Conservation (phyloP, 352 stramenopile genomes). For the Globisporangium heterothallicum region DNA sequence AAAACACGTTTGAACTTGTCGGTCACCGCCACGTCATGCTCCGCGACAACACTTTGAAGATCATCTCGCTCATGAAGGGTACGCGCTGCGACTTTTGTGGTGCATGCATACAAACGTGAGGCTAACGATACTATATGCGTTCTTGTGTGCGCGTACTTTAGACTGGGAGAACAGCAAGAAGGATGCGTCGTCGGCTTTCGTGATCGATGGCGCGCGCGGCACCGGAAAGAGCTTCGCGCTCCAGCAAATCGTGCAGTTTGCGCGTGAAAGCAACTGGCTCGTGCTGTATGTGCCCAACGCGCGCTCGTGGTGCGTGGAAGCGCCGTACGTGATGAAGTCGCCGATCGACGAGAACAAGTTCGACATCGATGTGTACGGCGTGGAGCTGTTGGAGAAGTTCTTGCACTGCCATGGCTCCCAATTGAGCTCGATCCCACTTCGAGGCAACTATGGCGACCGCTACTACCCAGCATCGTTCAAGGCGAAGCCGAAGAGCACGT, state of each 20-base stretch:
- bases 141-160: constrained; percentile 13
- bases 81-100: not conserved
- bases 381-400: constrained; percentile 77
- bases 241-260: constrained; percentile 85
- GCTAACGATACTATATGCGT: not conserved
- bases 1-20: constrained; percentile 77
- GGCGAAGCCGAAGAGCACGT: constrained; percentile 65
- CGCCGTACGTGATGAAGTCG: constrained; percentile 83
- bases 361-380: constrained; percentile 79
- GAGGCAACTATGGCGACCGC: constrained; percentile 65
- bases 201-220: constrained; percentile 80
- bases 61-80: constrained; percentile 74
- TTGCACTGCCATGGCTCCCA: constrained; percentile 72
- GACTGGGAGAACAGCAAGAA: constrained; percentile 61
- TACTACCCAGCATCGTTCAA: constrained; percentile 74
- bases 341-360: constrained; percentile 75
- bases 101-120: not conserved
- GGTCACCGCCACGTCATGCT: constrained; percentile 84
- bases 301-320: constrained; percentile 73
- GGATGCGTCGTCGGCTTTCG: constrained; percentile 39
- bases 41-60: constrained; percentile 66
- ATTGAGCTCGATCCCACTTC: constrained; percentile 51
- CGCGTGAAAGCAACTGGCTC: constrained; percentile 81
- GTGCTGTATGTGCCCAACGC: constrained; percentile 78
- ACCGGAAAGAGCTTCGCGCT: constrained; percentile 80